Evolutionary conservation across 192 early-diverging fungal genomes (phyloP).

Genomic region (Phycomyces nitens): DNA sequence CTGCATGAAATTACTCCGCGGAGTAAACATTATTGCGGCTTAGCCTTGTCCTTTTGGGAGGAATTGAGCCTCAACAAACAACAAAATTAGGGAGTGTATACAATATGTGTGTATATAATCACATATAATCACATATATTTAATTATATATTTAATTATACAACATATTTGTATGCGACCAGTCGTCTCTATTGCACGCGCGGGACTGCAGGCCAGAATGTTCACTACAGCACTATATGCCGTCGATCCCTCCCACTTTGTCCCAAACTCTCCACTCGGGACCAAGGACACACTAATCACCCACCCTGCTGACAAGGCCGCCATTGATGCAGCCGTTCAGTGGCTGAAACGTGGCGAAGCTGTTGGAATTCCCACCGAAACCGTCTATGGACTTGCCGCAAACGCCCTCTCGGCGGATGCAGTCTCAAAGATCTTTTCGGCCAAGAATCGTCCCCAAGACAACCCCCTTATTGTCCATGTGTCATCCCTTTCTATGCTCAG

Average conservation of each 20-base stretch:
- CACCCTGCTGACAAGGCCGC: constrained; percentile 17
- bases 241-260: constrained; percentile 12
- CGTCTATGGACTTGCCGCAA: constrained; percentile 94
- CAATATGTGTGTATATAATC: too few species aligned
- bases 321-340: constrained; percentile 46
- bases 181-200: neutral
- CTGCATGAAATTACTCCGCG: too few species aligned
- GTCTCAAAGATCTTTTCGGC: constrained; percentile 75
- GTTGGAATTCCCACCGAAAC: constrained; percentile 97
- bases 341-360: constrained; percentile 55
- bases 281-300: neutral
- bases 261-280: neutral
- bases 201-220: constrained; percentile 1
- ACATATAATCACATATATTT: too few species aligned
- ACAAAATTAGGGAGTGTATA: too few species aligned
- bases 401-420: constrained; percentile 66
- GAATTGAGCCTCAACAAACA: neutral
- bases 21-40: neutral
- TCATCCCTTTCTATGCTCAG: constrained; percentile 86
- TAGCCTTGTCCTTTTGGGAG: neutral
- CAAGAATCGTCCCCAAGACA: constrained; percentile 92
- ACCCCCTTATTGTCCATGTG: constrained; percentile 96
- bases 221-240: constrained; percentile 4
- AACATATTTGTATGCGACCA: neutral
- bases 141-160: neutral